A percentile compares a stretch with the other conserved stretches of the same genome.
phyloP scores from a whole-genome alignment of 495 filamentous ascomycete species.

The Haplographium delicatum region DNA sequence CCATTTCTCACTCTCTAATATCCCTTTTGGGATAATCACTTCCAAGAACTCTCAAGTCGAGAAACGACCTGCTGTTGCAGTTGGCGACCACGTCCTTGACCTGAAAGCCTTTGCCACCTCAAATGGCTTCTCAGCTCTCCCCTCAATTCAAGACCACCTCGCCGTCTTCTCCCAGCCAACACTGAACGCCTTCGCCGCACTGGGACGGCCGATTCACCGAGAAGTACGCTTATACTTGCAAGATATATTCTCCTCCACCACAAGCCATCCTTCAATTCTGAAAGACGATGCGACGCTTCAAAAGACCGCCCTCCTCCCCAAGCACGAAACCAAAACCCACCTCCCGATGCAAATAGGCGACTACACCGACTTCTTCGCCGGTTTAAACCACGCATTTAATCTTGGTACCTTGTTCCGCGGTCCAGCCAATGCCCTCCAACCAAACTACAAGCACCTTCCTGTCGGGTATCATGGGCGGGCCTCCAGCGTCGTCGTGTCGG shows the following conservation, averaged over 20 bases:
- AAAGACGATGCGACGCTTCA: conserved; percentile 51
- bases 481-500: conserved; percentile 72
- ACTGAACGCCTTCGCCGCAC: conserved; percentile 76
- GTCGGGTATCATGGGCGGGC: conserved; percentile 85
- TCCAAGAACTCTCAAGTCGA: conserved; percentile 40
- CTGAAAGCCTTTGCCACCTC: conserved; percentile 55
- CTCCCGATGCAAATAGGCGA: conserved; percentile 87
- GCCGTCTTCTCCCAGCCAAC: conserved; percentile 62
- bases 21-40: conserved; percentile 90
- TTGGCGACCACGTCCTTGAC: conserved; percentile 74
- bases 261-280: conserved; percentile 48
- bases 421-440: conserved; percentile 70
- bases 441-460: conserved; percentile 87
- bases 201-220: conserved; percentile 66
- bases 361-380: conserved; percentile 98
- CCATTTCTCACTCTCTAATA: conserved; percentile 82
- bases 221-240: conserved; percentile 71
- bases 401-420: conserved; percentile 76
- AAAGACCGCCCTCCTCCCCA: conserved; percentile 43
- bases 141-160: conserved; percentile 50
- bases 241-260: conserved; percentile 56
- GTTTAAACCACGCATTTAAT: conserved; percentile 79
- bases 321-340: conserved; percentile 61
- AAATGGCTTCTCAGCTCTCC: conserved; percentile 56
- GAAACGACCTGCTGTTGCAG: conserved; percentile 64